Percentiles rank a stretch among this genome's conserved stretches.
These are phyloP conservation scores for Blastobotrys terrestris DNA, from an alignment of 805 yeast genomes.

Conservation along the genomic window DNA sequence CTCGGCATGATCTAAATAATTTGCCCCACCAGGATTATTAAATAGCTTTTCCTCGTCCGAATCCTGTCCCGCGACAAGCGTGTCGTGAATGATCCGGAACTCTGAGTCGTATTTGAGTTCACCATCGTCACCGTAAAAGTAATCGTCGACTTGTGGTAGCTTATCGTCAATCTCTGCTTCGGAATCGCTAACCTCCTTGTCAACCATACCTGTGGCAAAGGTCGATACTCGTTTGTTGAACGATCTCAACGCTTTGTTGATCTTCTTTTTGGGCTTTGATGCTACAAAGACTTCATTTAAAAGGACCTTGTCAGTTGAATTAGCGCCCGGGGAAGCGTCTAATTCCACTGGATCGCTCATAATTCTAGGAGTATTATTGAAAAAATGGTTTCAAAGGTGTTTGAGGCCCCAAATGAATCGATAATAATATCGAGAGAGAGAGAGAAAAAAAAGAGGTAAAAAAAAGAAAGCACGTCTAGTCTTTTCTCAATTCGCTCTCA, in stretches of 20 bases:
- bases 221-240: constrained; percentile 17
- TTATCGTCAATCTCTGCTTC: constrained; percentile 8
- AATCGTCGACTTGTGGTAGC: constrained; percentile 9
- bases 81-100: constrained; percentile 17
- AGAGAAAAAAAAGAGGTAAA: too few relatives aligned
- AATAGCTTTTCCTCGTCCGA: constrained; percentile 2
- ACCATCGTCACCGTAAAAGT: constrained; percentile 11
- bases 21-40: constrained; percentile 5
- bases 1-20: neutral
- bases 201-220: constrained; percentile 16
- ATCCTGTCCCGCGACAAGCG: constrained; percentile 7
- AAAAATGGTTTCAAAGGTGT: neutral
- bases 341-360: neutral
- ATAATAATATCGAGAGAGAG: neutral
- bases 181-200: constrained; percentile 4
- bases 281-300: constrained; percentile 17
- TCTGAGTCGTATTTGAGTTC: constrained; percentile 12
- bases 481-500: neutral
- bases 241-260: constrained; percentile 16
- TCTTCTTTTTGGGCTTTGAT: constrained; percentile 17
- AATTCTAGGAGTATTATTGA: neutral
- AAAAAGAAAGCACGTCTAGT: neutral
- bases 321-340: constrained; percentile 2
- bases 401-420: neutral
- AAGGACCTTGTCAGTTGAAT: constrained; percentile 5